A percentile compares a stretch with the other conserved stretches of the same genome.
Conservation (phyloP, 2,329 filamentous ascomycete genomes). For the Penicillium sp. region DNA sequence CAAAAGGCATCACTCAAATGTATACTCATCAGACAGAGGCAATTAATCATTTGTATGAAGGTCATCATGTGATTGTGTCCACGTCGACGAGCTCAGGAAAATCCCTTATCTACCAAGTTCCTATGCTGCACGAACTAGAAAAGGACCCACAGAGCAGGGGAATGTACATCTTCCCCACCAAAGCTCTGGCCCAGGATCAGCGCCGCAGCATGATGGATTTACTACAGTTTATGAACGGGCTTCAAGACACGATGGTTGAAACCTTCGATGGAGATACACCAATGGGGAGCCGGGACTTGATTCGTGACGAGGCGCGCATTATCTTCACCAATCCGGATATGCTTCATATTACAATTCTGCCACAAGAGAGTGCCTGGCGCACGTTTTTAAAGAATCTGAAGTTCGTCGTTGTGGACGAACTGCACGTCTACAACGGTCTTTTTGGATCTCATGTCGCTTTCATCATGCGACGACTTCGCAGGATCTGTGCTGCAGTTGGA, state of each 20-base stretch:
- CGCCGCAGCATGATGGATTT: constrained; percentile 83
- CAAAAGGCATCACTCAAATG: constrained; percentile 77
- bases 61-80: constrained; percentile 83
- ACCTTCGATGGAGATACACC: constrained; percentile 96
- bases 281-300: constrained; percentile 71
- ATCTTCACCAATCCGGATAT: constrained; percentile 99
- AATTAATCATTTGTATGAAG: constrained; percentile 80
- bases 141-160: constrained; percentile 73
- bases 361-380: constrained; percentile 87
- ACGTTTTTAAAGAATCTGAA: constrained; percentile 83
- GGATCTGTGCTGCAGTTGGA: constrained; percentile 86
- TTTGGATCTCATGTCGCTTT: constrained; percentile 93
- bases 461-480: constrained; percentile 84
- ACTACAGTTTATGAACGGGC: constrained; percentile 72
- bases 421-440: constrained; percentile 94
- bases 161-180: constrained; percentile 98
- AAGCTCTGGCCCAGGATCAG: constrained; percentile 94
- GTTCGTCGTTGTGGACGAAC: constrained; percentile 86
- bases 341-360: constrained; percentile 90
- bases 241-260: constrained; percentile 77
- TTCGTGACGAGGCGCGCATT: constrained; percentile 84
- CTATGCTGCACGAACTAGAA: constrained; percentile 84
- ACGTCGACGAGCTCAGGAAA: constrained; percentile 97
- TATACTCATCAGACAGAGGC: constrained; percentile 93
- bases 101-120: constrained; percentile 95